Conservation (phyloP, 495 filamentous ascomycete species). For the Penicillium diatomitis region DNA sequence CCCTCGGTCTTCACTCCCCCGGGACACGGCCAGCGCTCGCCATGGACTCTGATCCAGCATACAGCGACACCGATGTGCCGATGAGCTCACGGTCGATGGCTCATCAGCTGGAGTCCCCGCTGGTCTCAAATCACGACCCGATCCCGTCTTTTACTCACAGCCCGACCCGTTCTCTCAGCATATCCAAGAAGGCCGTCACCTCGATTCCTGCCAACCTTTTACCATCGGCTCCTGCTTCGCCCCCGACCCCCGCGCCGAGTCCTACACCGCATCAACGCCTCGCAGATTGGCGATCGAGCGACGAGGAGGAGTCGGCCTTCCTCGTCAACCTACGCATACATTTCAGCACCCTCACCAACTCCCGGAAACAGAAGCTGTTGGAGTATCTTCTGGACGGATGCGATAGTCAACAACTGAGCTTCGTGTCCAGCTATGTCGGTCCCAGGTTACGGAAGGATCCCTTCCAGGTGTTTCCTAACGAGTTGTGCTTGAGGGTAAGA, state of each 20-base stretch:
- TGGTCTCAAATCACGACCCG: slow-evolving; percentile 22
- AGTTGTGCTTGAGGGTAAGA: slow-evolving; percentile 77
- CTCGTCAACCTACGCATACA: slow-evolving; percentile 45
- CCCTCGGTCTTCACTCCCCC: neutral
- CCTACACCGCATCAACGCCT: slow-evolving; percentile 54
- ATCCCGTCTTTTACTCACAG: slow-evolving; percentile 26
- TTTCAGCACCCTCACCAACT: slow-evolving; percentile 45
- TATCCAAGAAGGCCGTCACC: slow-evolving; percentile 41
- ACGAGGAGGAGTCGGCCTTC: slow-evolving; percentile 48
- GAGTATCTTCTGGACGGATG: slow-evolving; percentile 83
- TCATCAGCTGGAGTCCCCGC: slow-evolving; percentile 25
- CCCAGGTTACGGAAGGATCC: slow-evolving; percentile 93
- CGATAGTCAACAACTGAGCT: slow-evolving; percentile 88
- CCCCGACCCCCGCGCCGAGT: slow-evolving; percentile 60
- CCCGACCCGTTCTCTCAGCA: slow-evolving; percentile 42
- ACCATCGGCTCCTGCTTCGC: slow-evolving; percentile 58
- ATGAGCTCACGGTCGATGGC: slow-evolving; percentile 21
- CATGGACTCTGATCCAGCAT: slow-evolving; percentile 26
- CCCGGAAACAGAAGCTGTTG: slow-evolving; percentile 55
- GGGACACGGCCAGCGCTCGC: slow-evolving; percentile 6
- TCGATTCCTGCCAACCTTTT: slow-evolving; percentile 50
- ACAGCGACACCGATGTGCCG: slow-evolving; percentile 21
- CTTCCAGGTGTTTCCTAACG: slow-evolving; percentile 79
- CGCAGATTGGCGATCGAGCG: slow-evolving; percentile 48
- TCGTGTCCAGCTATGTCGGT: slow-evolving; percentile 86